Evolutionary conservation across 169 alveolate species (phyloP).

Genomic region (Plasmodium sp.): DNA sequence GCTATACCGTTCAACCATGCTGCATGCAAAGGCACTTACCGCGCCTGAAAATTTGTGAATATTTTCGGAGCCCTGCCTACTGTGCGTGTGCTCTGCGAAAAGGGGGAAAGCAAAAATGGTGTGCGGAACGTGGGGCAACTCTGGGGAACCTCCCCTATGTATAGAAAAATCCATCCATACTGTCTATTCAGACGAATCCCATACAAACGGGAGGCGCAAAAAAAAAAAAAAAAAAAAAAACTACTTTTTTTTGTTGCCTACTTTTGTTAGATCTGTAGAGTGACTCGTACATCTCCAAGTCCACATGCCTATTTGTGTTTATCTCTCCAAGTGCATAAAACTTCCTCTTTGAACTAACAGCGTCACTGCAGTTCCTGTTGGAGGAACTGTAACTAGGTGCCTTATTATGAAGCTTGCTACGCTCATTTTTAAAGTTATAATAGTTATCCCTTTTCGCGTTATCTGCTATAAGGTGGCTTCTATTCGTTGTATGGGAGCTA

Average conservation of each 20-base stretch:
- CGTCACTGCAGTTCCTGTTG: conserved; percentile 3
- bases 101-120: not conserved
- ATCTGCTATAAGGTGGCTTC: not conserved
- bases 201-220: not conserved
- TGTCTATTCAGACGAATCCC: not conserved
- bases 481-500: conserved; percentile 2
- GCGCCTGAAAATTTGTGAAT: not conserved
- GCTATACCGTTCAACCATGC: not conserved
- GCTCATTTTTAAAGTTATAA: conserved; percentile 1
- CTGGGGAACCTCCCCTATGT: not conserved
- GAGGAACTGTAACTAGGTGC: not conserved
- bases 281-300: conserved; percentile 39
- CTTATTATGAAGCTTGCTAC: conserved; percentile 2
- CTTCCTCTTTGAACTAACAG: conserved; percentile 45
- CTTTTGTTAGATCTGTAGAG: conserved; percentile 38
- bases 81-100: conserved; percentile 27
- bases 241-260: conserved; percentile 25
- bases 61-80: conserved; percentile 59
- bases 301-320: conserved; percentile 40
- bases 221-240: not conserved
- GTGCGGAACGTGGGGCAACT: not conserved
- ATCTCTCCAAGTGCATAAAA: conserved; percentile 49
- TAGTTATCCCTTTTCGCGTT: conserved; percentile 6
- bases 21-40: conserved; percentile 30
- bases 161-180: not conserved